phyloP scores from a whole-genome alignment of 2,329 filamentous ascomycete genomes.

The Trichoderma atroviride region DNA sequence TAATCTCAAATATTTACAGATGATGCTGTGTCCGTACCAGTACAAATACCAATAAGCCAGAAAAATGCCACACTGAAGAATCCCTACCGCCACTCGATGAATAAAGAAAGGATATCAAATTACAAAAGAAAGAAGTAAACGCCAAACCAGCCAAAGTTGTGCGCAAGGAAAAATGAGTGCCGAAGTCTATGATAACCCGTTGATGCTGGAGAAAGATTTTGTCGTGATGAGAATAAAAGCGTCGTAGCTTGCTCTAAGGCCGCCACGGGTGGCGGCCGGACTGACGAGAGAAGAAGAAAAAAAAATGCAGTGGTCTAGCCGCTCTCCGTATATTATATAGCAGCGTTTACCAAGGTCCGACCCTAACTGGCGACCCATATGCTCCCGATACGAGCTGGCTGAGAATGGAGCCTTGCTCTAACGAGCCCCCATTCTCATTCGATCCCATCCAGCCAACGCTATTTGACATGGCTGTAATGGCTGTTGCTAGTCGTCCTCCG shows the following conservation, averaged over 20 bases:
- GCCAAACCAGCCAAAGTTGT: constrained; percentile 37
- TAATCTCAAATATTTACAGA: constrained; percentile 18
- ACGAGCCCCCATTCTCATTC: constrained; percentile 36
- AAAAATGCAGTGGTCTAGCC: not conserved
- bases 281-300: not conserved
- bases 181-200: constrained; percentile 43
- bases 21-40: constrained; percentile 10
- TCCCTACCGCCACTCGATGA: constrained; percentile 23
- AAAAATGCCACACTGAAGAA: constrained; percentile 22
- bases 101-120: constrained; percentile 39
- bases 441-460: constrained; percentile 77
- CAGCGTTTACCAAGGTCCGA: constrained; percentile 60
- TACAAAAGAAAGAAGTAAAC: constrained; percentile 36
- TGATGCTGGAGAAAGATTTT: constrained; percentile 40
- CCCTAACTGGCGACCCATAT: constrained; percentile 62
- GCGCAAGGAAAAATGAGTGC: constrained; percentile 36
- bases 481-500: constrained; percentile 76
- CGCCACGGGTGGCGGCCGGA: constrained; percentile 28
- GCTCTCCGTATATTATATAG: not conserved
- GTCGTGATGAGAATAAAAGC: constrained; percentile 33
- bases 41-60: constrained; percentile 17
- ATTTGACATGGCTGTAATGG: constrained; percentile 73
- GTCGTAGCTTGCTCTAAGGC: constrained; percentile 37
- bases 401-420: constrained; percentile 60
- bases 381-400: constrained; percentile 64